Evolutionary conservation across 2,329 filamentous ascomycete species (phyloP).

Genomic region (Hymenotorrendiella dingleyae): DNA sequence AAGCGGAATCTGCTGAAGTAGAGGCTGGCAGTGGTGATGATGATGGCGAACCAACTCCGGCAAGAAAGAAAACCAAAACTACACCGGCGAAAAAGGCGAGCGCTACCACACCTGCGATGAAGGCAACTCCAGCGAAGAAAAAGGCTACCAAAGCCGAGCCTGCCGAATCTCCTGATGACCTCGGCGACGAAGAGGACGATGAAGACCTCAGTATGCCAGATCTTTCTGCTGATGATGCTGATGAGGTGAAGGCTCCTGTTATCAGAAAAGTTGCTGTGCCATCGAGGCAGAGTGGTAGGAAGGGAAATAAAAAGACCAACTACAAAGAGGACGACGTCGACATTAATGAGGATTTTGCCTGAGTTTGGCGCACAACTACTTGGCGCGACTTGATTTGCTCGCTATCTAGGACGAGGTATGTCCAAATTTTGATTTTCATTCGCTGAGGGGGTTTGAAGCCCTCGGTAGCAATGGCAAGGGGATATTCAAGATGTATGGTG

Average conservation of each 20-base stretch:
- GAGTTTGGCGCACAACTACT: too few relatives aligned
- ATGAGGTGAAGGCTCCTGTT: slow-evolving; percentile 5
- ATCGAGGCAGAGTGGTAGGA: slow-evolving; percentile 19
- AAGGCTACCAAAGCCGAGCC: slow-evolving; percentile 31
- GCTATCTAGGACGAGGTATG: too few relatives aligned
- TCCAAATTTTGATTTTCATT: too few relatives aligned
- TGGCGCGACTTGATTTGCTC: too few relatives aligned
- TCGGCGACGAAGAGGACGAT: slow-evolving; percentile 29
- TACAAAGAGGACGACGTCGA: slow-evolving; percentile 17
- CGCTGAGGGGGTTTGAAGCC: too few relatives aligned
- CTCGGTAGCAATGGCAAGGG: too few relatives aligned
- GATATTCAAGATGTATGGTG: too few relatives aligned
- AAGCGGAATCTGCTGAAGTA: slow-evolving; percentile 6
- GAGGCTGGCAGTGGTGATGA: slow-evolving; percentile 6
- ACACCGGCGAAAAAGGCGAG: slow-evolving; percentile 17
- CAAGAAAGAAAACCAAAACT: slow-evolving; percentile 13
- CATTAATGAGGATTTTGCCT: too few relatives aligned
- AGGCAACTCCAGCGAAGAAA: slow-evolving; percentile 14
- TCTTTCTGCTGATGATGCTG: slow-evolving; percentile 32
- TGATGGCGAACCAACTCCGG: neutral
- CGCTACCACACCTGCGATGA: slow-evolving; percentile 12
- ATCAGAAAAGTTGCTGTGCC: slow-evolving; percentile 2
- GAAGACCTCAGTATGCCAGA: slow-evolving; percentile 35
- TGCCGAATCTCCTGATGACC: slow-evolving; percentile 36
- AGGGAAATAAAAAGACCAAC: slow-evolving; percentile 14